phyloP scores from a whole-genome alignment of 768 basidiomycete species.

The Gelatoporia subvermispora region DNA sequence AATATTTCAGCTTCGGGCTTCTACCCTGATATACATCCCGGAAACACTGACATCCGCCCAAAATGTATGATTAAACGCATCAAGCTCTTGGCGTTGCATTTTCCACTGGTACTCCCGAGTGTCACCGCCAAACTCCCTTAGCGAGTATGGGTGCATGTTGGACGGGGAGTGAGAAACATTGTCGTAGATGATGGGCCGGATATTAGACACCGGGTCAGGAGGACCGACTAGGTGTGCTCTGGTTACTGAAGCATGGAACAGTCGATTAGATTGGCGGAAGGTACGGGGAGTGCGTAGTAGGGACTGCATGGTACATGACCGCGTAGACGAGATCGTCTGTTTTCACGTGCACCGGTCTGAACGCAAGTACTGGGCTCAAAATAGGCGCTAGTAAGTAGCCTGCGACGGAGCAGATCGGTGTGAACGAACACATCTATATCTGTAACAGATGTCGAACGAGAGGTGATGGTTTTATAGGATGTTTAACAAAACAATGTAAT shows the following conservation, averaged over 20 bases:
- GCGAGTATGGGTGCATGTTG: slow-evolving; percentile 66
- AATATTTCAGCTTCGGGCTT: not conserved
- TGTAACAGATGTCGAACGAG: too few relatives aligned
- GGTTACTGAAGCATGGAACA: slow-evolving; percentile 11
- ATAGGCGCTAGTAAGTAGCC: too few relatives aligned
- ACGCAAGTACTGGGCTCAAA: too few relatives aligned
- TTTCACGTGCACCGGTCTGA: slow-evolving; percentile 1
- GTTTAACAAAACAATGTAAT: too few relatives aligned
- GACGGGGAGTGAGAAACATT: slow-evolving; percentile 36
- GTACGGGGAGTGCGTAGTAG: slow-evolving; percentile 9
- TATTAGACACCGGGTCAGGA: slow-evolving; percentile 72
- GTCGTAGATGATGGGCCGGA: slow-evolving; percentile 76
- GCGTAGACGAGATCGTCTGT: slow-evolving; percentile 4
- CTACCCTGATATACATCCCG: too few relatives aligned
- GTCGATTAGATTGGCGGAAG: slow-evolving; percentile 4
- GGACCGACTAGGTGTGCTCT: slow-evolving; percentile 52
- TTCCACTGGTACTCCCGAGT: slow-evolving; percentile 63
- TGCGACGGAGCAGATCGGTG: too few relatives aligned
- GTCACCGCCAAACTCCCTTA: slow-evolving; percentile 56
- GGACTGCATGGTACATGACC: slow-evolving; percentile 2
- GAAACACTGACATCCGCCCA: slow-evolving; percentile 67
- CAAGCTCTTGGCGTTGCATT: slow-evolving; percentile 65
- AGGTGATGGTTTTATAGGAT: too few relatives aligned
- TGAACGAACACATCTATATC: too few relatives aligned
- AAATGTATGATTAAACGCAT: slow-evolving; percentile 71